Conservation (phyloP, 768 basidiomycete species). For the Neoboletus magnificus region DNA sequence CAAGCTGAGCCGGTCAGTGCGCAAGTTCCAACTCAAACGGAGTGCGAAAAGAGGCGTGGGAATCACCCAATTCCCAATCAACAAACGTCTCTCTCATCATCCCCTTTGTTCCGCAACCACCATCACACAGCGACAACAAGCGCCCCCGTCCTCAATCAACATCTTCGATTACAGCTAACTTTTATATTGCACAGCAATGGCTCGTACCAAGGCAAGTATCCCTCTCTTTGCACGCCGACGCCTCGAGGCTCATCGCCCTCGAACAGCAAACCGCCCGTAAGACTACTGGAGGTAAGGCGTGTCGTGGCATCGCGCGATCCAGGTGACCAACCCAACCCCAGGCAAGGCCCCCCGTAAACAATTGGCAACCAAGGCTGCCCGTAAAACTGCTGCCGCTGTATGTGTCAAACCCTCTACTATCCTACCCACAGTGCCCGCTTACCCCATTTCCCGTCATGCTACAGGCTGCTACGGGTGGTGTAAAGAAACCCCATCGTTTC, state of each 20-base stretch:
- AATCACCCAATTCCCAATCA: slow-evolving; percentile 23
- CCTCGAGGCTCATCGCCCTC: slow-evolving; percentile 5
- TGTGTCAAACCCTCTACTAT: slow-evolving; percentile 26
- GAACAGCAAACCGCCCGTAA: slow-evolving; percentile 96
- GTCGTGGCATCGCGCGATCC: slow-evolving; percentile 13
- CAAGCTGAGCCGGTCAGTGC: slow-evolving; percentile 29
- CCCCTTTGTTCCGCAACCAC: slow-evolving; percentile 28
- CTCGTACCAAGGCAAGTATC: slow-evolving; percentile 75
- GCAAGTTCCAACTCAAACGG: slow-evolving; percentile 21
- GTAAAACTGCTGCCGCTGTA: slow-evolving; percentile 77
- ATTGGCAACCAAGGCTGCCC: slow-evolving; percentile 92
- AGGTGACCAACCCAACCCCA: slow-evolving; percentile 33
- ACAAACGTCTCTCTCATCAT: slow-evolving; percentile 16
- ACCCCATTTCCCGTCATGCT: slow-evolving; percentile 5
- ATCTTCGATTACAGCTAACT: background rate
- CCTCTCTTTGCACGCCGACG: background rate
- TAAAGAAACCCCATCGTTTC: slow-evolving; percentile 99
- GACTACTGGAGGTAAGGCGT: slow-evolving; percentile 86
- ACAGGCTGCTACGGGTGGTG: slow-evolving; percentile 86
- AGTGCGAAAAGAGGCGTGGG: slow-evolving; percentile 32
- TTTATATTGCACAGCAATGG: slow-evolving; percentile 47
- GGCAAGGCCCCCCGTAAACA: slow-evolving; percentile 92
- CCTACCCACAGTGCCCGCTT: background rate
- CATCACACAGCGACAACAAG: slow-evolving; percentile 21
- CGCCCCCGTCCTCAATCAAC: slow-evolving; percentile 8